Base-by-base conservation (phyloP, 2,329 filamentous ascomycete species). In the Diaporthe vaccinii region DNA sequence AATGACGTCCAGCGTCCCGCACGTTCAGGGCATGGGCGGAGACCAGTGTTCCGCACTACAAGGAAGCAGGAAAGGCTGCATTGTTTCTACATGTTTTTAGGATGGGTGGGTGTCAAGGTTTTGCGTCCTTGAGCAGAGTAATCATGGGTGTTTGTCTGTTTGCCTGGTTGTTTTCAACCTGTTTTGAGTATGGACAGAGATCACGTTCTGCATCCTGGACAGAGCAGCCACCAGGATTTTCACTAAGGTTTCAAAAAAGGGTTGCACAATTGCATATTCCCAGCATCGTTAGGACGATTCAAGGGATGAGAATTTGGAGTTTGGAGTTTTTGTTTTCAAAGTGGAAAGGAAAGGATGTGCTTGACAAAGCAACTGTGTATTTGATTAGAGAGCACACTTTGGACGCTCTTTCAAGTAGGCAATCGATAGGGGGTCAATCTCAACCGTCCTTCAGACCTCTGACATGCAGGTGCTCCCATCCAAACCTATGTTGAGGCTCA, bases 261-360 rank as follows among this genome's bases (percentile, higher is more conserved):
- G 34, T n/a, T 22, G 57, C 22, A 9, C n/a, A 25, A 17, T 7
- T 22, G 41, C 44, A 65, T 34, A 7, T 34, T 49, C 10, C 17
- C 25, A 49, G 4, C 25, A 34, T 49, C 20, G 9, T 31, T 10
- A 20, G 20, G 25, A 65, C 3, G 39, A 22, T 65, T 14, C 17
- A 31, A 49, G 61, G 41, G 28, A 46, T 15, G 39, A 31, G 41
- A 28, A 49, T 14, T 41, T 49, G 41, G 61, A 65, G 61, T 65
- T 34, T 65, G 61, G 41, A 65, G 61, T n/a, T 20, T 28, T 4
- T 65, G 59, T 65, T 65, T 46, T 31, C n/a, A 65, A 31, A 65
- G 2, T 25, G 58, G 22, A 41, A 28, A 61, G n/a, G 58, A 41
- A 28, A 55, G 25, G 53, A 7, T 4, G 8, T 34, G 61, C 34